A percentile compares a stretch with the other conserved stretches of the same genome.
phyloP scores from a whole-genome alignment of 2,329 filamentous ascomycete species.

The Colletotrichum chrysophilum region DNA sequence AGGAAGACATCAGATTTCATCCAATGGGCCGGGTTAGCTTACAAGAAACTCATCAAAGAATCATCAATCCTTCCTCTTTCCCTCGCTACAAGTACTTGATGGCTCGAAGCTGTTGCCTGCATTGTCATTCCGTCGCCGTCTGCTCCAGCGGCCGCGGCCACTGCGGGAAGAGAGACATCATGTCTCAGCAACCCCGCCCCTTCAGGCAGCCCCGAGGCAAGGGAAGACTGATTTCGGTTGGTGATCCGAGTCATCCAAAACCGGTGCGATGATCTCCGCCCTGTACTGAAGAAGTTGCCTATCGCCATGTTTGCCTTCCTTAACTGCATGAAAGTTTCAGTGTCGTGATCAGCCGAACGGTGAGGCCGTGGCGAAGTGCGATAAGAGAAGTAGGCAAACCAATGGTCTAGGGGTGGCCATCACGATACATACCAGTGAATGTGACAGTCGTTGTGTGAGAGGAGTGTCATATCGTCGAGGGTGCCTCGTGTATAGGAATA shows the following conservation, averaged over 20 bases:
- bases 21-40: not conserved
- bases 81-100: not conserved
- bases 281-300: not conserved
- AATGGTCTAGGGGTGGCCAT: accelerated
- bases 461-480: accelerated
- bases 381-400: not conserved
- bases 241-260: not conserved
- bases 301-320: not conserved
- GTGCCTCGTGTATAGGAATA: accelerated
- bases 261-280: not conserved
- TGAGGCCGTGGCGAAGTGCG: not conserved
- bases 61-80: not conserved
- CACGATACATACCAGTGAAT: not conserved
- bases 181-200: not conserved
- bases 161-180: not conserved
- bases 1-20: not conserved
- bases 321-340: not conserved
- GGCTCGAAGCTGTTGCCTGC: not conserved
- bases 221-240: not conserved
- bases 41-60: not conserved
- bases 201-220: not conserved
- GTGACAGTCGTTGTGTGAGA: not conserved
- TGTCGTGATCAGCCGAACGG: accelerated
- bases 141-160: not conserved
- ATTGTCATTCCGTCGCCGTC: not conserved